phyloP scores from a whole-genome alignment of 805 yeast species.

The Teunomyces funiuensis region DNA sequence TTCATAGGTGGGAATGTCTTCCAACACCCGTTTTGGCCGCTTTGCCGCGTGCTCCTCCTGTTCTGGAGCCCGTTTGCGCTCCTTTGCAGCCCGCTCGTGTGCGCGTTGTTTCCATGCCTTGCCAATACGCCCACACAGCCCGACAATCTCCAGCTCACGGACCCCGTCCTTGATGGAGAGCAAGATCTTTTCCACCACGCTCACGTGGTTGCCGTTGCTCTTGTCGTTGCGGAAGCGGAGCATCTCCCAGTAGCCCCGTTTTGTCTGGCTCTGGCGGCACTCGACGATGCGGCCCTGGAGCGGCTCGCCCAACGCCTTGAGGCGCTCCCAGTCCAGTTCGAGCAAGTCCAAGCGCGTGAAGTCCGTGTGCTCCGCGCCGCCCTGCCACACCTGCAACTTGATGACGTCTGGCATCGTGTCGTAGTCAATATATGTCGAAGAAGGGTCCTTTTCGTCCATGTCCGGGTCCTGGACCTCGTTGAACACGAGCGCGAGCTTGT shows the following conservation, averaged over 20 bases:
- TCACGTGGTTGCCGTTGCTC: conserved; percentile 77
- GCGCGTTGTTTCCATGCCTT: conserved; percentile 63
- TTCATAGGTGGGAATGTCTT: conserved; percentile 41
- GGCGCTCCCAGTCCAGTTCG: conserved; percentile 77
- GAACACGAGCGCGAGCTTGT: conserved; percentile 65
- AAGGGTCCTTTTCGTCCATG: conserved; percentile 63
- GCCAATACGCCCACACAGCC: conserved; percentile 55
- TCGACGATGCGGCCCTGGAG: conserved; percentile 88
- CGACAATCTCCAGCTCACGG: conserved; percentile 68
- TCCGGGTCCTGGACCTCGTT: conserved; percentile 60
- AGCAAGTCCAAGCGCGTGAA: conserved; percentile 63
- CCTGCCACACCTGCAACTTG: conserved; percentile 76
- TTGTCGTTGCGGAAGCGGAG: conserved; percentile 93
- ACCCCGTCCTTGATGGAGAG: conserved; percentile 87
- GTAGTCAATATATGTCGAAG: conserved; percentile 73
- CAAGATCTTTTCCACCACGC: conserved; percentile 79
- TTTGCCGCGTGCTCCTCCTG: conserved; percentile 12
- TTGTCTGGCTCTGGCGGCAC: conserved; percentile 62
- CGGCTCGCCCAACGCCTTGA: conserved; percentile 73
- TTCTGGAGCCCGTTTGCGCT: too few relatives aligned
- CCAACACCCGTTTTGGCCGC: conserved; percentile 21
- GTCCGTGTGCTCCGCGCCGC: conserved; percentile 57
- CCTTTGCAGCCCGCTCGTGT: conserved; percentile 18
- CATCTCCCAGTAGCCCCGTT: conserved; percentile 71
- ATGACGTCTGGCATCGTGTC: conserved; percentile 70